These are phyloP conservation scores for Phanerodontia chrysosporium DNA, from an alignment of 768 basidiomycete genomes.

Conservation along the genomic window DNA sequence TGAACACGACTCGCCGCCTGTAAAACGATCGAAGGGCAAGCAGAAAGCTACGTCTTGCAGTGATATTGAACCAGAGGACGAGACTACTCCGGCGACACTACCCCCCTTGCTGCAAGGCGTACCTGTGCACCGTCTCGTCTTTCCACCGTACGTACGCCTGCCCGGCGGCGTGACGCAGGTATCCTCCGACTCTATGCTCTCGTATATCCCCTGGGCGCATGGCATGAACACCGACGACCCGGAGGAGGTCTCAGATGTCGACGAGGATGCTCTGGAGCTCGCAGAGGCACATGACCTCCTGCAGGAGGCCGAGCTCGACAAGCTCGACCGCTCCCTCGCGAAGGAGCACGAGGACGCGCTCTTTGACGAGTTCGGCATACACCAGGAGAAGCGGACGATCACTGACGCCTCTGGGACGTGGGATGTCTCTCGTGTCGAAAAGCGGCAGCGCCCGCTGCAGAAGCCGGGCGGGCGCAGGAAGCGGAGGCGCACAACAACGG, in stretches of 20 bases:
- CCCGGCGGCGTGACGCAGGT: slow-evolving; percentile 23
- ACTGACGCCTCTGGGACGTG: not conserved
- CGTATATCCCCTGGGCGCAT: slow-evolving; percentile 19
- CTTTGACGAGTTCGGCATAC: slow-evolving; percentile 28
- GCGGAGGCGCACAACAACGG: not conserved
- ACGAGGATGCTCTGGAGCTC: slow-evolving; percentile 24
- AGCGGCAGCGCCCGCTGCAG: not conserved
- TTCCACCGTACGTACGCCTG: slow-evolving; percentile 32
- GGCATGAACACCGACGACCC: slow-evolving; percentile 6
- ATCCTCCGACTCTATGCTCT: slow-evolving; percentile 10
- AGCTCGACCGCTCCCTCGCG: slow-evolving; percentile 29
- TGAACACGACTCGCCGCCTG: slow-evolving; percentile 5
- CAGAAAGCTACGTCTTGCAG: not conserved
- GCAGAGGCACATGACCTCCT: slow-evolving; percentile 38
- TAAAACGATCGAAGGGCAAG: not conserved
- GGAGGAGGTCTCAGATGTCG: slow-evolving; percentile 22
- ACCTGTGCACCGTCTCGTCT: slow-evolving; percentile 28
- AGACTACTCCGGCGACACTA: slow-evolving; percentile 1
- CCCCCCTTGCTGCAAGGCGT: slow-evolving; percentile 11
- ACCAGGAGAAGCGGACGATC: not conserved
- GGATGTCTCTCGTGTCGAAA: not conserved
- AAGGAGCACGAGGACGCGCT: slow-evolving; percentile 35
- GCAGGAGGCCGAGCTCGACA: slow-evolving; percentile 41
- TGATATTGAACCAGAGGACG: slow-evolving; percentile 17
- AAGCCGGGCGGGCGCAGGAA: not conserved